phyloP scores from a whole-genome alignment of 2,329 filamentous ascomycete genomes.

The Colletotrichum endophyticum region DNA sequence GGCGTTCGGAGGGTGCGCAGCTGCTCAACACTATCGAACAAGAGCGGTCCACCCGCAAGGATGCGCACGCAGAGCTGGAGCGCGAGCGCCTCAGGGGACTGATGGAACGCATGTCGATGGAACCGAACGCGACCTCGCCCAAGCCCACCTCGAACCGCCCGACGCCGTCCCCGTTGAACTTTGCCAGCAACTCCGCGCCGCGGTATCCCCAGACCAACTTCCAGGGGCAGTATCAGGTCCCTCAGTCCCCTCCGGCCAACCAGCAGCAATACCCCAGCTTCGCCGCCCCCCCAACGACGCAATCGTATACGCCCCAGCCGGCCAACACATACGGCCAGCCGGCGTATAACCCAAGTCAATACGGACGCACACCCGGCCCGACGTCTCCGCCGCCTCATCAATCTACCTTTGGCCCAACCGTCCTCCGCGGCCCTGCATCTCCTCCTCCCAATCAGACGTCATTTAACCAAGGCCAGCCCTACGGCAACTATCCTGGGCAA shows the following conservation, averaged over 20 bases:
- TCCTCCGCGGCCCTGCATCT: constrained; percentile 49
- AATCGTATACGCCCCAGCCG: constrained; percentile 38
- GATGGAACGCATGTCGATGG: constrained; percentile 96
- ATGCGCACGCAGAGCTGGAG: constrained; percentile 76
- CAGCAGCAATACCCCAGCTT: constrained; percentile 50
- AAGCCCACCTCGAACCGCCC: constrained; percentile 37
- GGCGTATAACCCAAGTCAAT: constrained; percentile 63
- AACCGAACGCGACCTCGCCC: constrained; percentile 53
- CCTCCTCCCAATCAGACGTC: constrained; percentile 64
- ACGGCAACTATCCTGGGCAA: constrained; percentile 34
- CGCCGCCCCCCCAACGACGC: constrained; percentile 42
- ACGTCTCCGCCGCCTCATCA: constrained; percentile 71
- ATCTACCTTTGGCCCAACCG: constrained; percentile 48
- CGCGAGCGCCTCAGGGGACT: constrained; percentile 83
- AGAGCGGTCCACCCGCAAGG: constrained; percentile 68
- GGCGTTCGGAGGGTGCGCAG: constrained; percentile 87
- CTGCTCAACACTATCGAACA: constrained; percentile 88
- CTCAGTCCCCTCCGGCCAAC: constrained; percentile 60
- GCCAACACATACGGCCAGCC: constrained; percentile 53
- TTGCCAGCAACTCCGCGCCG: constrained; percentile 33
- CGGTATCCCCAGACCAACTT: constrained; percentile 61
- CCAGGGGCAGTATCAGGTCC: constrained; percentile 63
- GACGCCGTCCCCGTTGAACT: constrained; percentile 39
- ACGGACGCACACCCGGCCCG: constrained; percentile 61
- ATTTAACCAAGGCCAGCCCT: constrained; percentile 42